Evolutionary conservation across 768 basidiomycete genomes (phyloP).

Genomic region (Boletus edulis): DNA sequence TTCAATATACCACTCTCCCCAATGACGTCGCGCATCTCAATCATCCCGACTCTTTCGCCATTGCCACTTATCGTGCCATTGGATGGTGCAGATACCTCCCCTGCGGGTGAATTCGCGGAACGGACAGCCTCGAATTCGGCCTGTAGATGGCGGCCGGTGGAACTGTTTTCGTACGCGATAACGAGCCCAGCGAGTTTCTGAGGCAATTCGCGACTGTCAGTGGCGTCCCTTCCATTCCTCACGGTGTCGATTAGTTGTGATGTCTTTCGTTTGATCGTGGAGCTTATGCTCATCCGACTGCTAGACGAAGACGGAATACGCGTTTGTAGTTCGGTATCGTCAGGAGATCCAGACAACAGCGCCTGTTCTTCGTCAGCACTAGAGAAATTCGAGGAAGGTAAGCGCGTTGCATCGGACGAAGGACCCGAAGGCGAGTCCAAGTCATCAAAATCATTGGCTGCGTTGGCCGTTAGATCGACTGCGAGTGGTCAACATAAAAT

Average conservation of each 20-base stretch:
- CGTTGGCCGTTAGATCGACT: conserved; percentile 76
- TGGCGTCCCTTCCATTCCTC: conserved; percentile 29
- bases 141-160: conserved; percentile 59
- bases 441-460: conserved; percentile 37
- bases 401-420: conserved; percentile 21
- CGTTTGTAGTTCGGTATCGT: conserved; percentile 53
- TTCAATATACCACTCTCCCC: conserved; percentile 66
- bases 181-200: conserved; percentile 72
- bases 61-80: conserved; percentile 25
- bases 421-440: conserved; percentile 32
- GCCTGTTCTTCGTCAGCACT: conserved; percentile 70
- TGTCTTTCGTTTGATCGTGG: conserved; percentile 67
- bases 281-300: conserved; percentile 43
- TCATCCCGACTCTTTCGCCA: conserved; percentile 32
- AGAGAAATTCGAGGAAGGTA: conserved; percentile 42
- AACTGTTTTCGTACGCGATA: conserved; percentile 64
- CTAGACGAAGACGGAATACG: conserved; percentile 27
- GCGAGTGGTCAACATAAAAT: conserved; percentile 6
- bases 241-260: conserved; percentile 69
- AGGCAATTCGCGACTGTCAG: conserved; percentile 38
- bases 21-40: conserved; percentile 61
- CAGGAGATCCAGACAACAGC: conserved; percentile 39
- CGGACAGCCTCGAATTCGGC: conserved; percentile 55
- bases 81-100: conserved; percentile 13
- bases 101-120: conserved; percentile 8